phyloP scores from a whole-genome alignment of 768 basidiomycete genomes.

The Lyophyllum shimeji region DNA sequence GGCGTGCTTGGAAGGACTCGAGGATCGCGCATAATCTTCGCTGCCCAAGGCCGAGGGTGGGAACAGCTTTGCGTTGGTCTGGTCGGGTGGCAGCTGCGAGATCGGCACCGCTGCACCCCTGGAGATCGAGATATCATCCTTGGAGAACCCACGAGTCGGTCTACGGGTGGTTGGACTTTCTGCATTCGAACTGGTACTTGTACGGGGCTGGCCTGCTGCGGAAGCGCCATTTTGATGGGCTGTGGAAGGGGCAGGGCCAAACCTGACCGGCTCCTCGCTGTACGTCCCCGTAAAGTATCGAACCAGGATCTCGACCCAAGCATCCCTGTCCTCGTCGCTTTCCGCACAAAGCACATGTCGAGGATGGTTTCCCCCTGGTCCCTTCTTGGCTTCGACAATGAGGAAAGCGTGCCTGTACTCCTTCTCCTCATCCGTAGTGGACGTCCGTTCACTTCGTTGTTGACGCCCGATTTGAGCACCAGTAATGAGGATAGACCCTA shows the following conservation, averaged over 20 bases:
- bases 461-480: conserved; percentile 96
- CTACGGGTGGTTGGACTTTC: conserved; percentile 35
- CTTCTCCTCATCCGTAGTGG: conserved; percentile 77
- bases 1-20: conserved; percentile 57
- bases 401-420: conserved; percentile 97
- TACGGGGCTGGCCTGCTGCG: conserved; percentile 46
- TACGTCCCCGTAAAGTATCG: conserved; percentile 83
- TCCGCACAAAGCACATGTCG: conserved; percentile 96
- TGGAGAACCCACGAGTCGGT: conserved; percentile 46
- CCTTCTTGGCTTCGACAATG: conserved; percentile 86
- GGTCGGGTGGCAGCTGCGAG: conserved; percentile 55
- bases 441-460: conserved; percentile 57
- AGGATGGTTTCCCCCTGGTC: conserved; percentile 64
- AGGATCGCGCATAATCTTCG: conserved; percentile 39
- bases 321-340: conserved; percentile 90
- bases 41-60: conserved; percentile 35
- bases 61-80: conserved; percentile 59
- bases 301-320: conserved; percentile 93
- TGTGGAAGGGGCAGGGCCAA: conserved; percentile 29
- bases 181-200: conserved; percentile 48
- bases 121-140: conserved; percentile 55
- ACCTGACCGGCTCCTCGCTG: conserved; percentile 62
- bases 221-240: conserved; percentile 18
- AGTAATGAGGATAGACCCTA: conserved; percentile 89
- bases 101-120: conserved; percentile 55